phyloP scores from a whole-genome alignment of 2,329 filamentous ascomycete species.

The Hypoxylon sp. region DNA sequence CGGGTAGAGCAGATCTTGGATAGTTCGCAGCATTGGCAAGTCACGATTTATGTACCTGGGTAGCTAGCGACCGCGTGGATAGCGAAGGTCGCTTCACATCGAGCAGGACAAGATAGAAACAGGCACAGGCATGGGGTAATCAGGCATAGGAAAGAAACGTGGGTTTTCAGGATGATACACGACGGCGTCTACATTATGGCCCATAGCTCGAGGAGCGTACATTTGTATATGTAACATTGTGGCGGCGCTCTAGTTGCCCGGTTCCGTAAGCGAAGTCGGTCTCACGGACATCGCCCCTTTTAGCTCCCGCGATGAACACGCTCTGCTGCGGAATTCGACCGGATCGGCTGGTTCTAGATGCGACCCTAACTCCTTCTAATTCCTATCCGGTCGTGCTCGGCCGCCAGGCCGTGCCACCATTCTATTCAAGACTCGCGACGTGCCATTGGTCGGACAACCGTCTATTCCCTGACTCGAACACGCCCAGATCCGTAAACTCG shows the following conservation, averaged over 20 bases:
- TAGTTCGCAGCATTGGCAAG: not conserved
- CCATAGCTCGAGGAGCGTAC: conserved; percentile 8
- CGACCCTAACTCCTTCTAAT: not conserved
- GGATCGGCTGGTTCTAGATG: not conserved
- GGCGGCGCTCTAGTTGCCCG: not conserved
- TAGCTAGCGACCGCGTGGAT: not conserved
- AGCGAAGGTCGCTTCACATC: not conserved
- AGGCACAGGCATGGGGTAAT: not conserved
- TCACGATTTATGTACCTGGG: not conserved
- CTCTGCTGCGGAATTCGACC: not conserved
- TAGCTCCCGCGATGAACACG: not conserved
- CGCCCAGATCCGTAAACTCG: not conserved
- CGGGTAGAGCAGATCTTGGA: conserved; percentile 47
- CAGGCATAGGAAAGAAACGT: not conserved
- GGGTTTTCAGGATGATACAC: conserved; percentile 4
- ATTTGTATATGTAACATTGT: conserved; percentile 15
- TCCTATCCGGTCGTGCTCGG: not conserved
- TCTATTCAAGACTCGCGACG: not conserved
- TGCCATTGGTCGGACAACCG: not conserved
- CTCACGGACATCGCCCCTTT: conserved; percentile 4
- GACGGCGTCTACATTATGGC: conserved; percentile 16
- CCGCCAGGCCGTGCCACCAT: not conserved
- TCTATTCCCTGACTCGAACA: not conserved
- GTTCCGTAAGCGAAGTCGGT: not conserved
- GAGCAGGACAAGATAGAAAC: not conserved